Evolutionary conservation across 2,329 filamentous ascomycete genomes (phyloP), one percentile per base, ranked within the genome.

Genomic region (Emmonsia crescens): DNA sequence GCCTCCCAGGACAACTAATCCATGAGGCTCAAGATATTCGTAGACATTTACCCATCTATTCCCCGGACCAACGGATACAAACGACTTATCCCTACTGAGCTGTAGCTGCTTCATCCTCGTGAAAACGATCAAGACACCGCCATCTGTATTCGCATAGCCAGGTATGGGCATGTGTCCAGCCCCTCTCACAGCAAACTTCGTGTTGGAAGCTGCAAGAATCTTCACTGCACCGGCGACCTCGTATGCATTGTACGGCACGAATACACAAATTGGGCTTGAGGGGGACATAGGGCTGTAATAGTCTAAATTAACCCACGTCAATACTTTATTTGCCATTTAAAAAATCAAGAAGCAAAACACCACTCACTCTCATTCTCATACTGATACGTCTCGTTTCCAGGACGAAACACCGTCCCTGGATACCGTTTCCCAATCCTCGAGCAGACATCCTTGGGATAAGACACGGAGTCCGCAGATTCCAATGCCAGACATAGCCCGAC

Each of bases 31-130:
- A 2, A 76, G 68, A 1, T 66, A 64, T 5, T 64, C 55, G 57
- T 75, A 76, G 5, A 75, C 72, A 19, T 68, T 57, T 3, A 64
- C 57, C 74, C 74, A 76, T 46, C 59, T 64, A 33, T 71, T 72
- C 4, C 74, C 74, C 3, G 72, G 65, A 2, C 69, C 73, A 54
- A 75, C 61, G 0, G 65, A 67, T 1, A 64, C 72, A 36, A 68
- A 61, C 1, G 66, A 66, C 24, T 69, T 66, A 55, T 75, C 68
- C 0, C 68, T 52, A 12, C 68, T 61, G n/a, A 74, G 66, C 8
- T 59, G 61, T 42, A 69, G 27, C 0, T 64, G 8, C 9, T 69
- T 66, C 36, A 74, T 21, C 6, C 63, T 64, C 3, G 59, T 57
- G 6, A 74, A 57, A 1, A 67, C 70, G 29, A 75, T 57, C 2